phyloP scores from a whole-genome alignment of 371 early-diverging fungal genomes.

The Coemansia sp. region DNA sequence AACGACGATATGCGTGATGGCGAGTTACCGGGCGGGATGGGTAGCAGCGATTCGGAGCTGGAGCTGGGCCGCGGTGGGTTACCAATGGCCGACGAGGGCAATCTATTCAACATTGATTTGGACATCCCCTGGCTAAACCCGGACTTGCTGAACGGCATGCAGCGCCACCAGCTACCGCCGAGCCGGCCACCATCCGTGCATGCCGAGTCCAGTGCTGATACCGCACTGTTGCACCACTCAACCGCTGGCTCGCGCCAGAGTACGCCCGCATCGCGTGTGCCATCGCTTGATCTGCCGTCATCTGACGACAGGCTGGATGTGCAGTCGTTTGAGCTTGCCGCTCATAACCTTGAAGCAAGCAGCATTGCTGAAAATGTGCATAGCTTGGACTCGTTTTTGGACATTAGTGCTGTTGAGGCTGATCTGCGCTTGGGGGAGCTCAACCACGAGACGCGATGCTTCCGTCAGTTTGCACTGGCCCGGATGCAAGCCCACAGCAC shows the following conservation, averaged over 20 bases:
- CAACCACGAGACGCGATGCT: slow-evolving; percentile 19
- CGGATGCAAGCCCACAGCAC: slow-evolving; percentile 10
- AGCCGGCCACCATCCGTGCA: slow-evolving; percentile 10
- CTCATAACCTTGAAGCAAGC: background rate
- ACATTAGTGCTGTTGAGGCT: slow-evolving; percentile 3
- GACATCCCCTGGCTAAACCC: slow-evolving; percentile 49
- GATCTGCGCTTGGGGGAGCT: background rate
- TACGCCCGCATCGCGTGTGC: slow-evolving; percentile 20
- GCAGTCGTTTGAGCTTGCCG: slow-evolving; percentile 32
- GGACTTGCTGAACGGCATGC: background rate
- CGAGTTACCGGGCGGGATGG: background rate
- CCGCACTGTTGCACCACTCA: background rate
- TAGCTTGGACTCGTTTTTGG: slow-evolving; percentile 38
- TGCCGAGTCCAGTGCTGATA: slow-evolving; percentile 21
- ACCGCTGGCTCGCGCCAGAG: slow-evolving; percentile 1
- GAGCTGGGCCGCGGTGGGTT: slow-evolving; percentile 28
- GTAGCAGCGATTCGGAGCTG: slow-evolving; percentile 13
- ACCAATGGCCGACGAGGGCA: background rate
- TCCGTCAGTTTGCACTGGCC: slow-evolving; percentile 17
- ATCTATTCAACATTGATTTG: slow-evolving; percentile 10
- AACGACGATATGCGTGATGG: background rate
- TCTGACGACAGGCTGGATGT: slow-evolving; percentile 37
- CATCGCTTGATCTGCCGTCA: slow-evolving; percentile 27
- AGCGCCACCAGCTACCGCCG: background rate
- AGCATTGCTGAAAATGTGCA: background rate